Conservation (phyloP, 2,329 filamentous ascomycete species). For the Fonsecaea pugnacius region DNA sequence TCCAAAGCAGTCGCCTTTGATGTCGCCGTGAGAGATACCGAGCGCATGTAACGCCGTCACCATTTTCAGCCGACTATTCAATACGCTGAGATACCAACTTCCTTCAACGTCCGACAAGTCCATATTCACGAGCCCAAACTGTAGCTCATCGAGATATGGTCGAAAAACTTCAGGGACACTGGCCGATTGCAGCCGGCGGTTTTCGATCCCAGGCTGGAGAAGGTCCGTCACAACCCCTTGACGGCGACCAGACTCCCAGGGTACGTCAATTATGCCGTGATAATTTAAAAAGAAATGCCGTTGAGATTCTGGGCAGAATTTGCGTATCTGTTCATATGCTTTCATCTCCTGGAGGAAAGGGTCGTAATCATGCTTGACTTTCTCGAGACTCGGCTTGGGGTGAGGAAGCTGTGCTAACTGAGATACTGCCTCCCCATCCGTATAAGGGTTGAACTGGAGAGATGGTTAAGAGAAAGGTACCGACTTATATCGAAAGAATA, state of each 20-base stretch:
- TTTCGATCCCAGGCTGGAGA: neutral
- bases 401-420: neutral
- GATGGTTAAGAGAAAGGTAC: neutral
- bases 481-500: neutral
- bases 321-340: neutral
- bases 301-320: constrained; percentile 1
- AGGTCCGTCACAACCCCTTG: neutral
- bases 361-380: neutral
- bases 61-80: neutral
- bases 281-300: neutral
- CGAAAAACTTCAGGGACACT: neutral
- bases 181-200: constrained; percentile 2
- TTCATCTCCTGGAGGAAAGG: neutral
- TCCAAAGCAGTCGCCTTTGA: constrained; percentile 1
- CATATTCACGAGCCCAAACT: neutral
- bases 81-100: constrained; percentile 5
- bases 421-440: neutral
- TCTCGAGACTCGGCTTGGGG: neutral
- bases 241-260: neutral
- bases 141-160: neutral
- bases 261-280: neutral
- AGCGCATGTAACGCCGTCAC: constrained; percentile 3
- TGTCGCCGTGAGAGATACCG: constrained; percentile 3
- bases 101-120: neutral
- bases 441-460: neutral